Evolutionary conservation across 2,329 filamentous ascomycete species (phyloP), one percentile per base, ranked within the genome.

Genomic region (Chaetomium globosum): DNA sequence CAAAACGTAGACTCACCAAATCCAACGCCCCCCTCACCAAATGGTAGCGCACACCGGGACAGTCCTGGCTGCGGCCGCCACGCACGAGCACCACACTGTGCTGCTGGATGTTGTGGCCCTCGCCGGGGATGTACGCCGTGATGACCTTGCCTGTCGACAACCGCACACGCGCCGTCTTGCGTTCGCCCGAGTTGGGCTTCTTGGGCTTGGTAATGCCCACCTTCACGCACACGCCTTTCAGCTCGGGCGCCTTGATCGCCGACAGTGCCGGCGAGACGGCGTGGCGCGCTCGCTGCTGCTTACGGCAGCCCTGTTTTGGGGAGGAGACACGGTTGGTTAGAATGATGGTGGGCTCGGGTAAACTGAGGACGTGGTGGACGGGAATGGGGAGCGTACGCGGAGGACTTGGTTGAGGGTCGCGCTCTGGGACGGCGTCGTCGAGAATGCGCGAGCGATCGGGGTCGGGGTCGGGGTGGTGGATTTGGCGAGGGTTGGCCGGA

Each of bases 51-150:
- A 99, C 95, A 88, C 95, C 95, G 67, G 95, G 95, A 81, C 95
- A 99, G 88, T 99, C 95, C 85, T 98, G 95, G 70, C 87, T 88
- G 76, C 95, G 85, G 2, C 95, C 95, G 65, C 95, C 95, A 71
- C 95, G 85, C n/a, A 99, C 93, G 71, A 98, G 83, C 63, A 99
- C 95, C 55, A 99, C 95, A 73, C 91, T 96, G 83, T 99, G 96
- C 84, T 98, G 95, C 83, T 98, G 94, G 71, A 98, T 93, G 79
- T 98, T 99, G 81, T 99, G 95, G 57, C 95, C 94, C 85, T 98
- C 94, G 60, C 95, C 95, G 39, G 93, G 93, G 74, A 99, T 97
- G 81, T 97, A 98, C 30, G 91, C 92, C 65, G 92, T 97, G 68
- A 99, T 84, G 65, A 96, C 85, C 75, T 88, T 92, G 63, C 95